Conservation (phyloP, 1,284 basidiomycete genomes). For the Porogramme epimiltina region DNA sequence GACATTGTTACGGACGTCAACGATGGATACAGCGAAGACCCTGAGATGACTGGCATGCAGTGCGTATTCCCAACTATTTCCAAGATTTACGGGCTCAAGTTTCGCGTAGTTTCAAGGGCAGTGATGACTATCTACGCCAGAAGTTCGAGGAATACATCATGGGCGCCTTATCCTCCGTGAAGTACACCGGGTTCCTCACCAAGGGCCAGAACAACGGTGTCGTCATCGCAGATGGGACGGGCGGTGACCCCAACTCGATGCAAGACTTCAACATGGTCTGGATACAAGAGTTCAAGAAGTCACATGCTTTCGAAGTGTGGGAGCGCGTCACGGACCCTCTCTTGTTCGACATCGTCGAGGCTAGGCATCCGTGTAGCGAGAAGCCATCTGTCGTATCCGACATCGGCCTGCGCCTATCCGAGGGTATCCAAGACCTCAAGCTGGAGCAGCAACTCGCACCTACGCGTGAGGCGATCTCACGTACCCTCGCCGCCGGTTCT, state of each 20-base stretch:
- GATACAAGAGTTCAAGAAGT: slow-evolving; percentile 82
- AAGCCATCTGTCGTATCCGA: slow-evolving; percentile 88
- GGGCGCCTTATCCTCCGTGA: slow-evolving; percentile 79
- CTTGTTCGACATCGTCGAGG: slow-evolving; percentile 91
- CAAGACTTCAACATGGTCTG: slow-evolving; percentile 84
- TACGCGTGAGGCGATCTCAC: slow-evolving; percentile 81
- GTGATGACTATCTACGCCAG: slow-evolving; percentile 87
- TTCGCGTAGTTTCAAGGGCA: slow-evolving; percentile 79
- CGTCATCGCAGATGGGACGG: slow-evolving; percentile 62
- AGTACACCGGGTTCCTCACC: slow-evolving; percentile 80
- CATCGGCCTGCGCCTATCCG: slow-evolving; percentile 83
- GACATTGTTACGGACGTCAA: slow-evolving; percentile 48
- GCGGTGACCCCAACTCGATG: slow-evolving; percentile 46
- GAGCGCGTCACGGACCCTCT: slow-evolving; percentile 84
- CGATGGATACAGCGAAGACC: slow-evolving; percentile 65
- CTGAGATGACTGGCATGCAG: slow-evolving; percentile 62
- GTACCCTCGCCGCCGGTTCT: slow-evolving; percentile 74
- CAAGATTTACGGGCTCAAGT: background rate
- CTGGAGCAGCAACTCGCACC: slow-evolving; percentile 89
- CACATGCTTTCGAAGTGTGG: slow-evolving; percentile 88
- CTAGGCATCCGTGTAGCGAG: slow-evolving; percentile 88
- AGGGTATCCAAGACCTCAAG: slow-evolving; percentile 90
- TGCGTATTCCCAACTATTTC: slow-evolving; percentile 37
- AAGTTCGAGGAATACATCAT: slow-evolving; percentile 91
- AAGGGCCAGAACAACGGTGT: slow-evolving; percentile 67